Percentiles rank a stretch among this genome's conserved stretches.
phyloP scores from a whole-genome alignment of 441 rosid genomes.

The Corymbia calophylla region DNA sequence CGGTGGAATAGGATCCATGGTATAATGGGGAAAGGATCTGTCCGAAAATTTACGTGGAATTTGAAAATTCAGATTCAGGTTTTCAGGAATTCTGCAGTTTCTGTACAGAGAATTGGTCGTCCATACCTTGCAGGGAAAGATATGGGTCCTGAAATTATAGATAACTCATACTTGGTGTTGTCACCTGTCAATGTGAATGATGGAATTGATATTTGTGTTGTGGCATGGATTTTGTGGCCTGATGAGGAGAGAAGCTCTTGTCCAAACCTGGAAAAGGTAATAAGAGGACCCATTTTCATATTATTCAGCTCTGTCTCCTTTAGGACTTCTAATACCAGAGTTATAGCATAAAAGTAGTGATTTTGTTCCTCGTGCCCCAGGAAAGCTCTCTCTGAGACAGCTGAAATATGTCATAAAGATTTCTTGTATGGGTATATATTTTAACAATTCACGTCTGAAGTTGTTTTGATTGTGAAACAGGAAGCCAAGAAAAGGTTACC shows the following conservation, averaged over 20 bases:
- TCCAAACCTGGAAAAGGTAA: constrained; percentile 92
- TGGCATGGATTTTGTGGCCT: constrained; percentile 97
- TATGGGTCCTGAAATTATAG: constrained; percentile 42
- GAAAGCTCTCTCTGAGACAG: background rate
- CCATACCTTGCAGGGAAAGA: constrained; percentile 32
- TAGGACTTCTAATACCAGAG: background rate
- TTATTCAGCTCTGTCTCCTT: background rate
- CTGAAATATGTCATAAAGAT: background rate
- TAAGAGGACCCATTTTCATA: background rate
- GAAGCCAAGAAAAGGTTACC: constrained; percentile 91
- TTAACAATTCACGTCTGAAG: constrained; percentile 8
- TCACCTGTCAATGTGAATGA: constrained; percentile 41
- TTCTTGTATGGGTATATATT: background rate
- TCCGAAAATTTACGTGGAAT: constrained; percentile 86
- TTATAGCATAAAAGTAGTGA: background rate
- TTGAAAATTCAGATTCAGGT: constrained; percentile 89
- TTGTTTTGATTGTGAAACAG: constrained; percentile 32
- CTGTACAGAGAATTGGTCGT: constrained; percentile 54
- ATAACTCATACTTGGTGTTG: constrained; percentile 46
- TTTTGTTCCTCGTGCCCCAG: background rate
- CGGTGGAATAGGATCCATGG: constrained; percentile 76
- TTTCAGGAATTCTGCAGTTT: constrained; percentile 64
- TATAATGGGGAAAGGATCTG: constrained; percentile 68
- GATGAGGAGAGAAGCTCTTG: constrained; percentile 92
- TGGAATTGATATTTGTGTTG: constrained; percentile 73